Conservation (phyloP, 805 yeast species). For the Metschnikowia cubensis region DNA sequence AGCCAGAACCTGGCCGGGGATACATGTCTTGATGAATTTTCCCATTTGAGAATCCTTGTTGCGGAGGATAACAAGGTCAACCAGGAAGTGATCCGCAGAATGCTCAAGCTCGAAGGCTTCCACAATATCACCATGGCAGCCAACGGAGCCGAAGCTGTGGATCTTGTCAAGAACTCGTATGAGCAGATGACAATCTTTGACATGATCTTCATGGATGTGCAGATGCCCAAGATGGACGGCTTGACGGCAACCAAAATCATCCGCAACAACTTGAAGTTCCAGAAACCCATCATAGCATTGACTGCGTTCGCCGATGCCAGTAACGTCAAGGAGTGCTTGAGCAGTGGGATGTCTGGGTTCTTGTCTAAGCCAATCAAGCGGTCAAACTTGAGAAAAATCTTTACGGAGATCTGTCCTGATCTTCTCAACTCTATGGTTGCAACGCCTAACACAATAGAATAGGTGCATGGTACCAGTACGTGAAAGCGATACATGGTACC, state of each 20-base stretch:
- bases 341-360: slow-evolving; percentile 91
- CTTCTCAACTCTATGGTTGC: slow-evolving; percentile 30
- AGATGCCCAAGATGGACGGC: slow-evolving; percentile 95
- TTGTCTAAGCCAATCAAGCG: slow-evolving; percentile 84
- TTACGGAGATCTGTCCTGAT: slow-evolving; percentile 43
- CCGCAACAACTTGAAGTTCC: slow-evolving; percentile 55
- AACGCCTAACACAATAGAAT: slow-evolving; percentile 23
- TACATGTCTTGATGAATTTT: slow-evolving; percentile 23
- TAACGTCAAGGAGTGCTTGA: slow-evolving; percentile 78
- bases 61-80: slow-evolving; percentile 95
- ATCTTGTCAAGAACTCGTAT: slow-evolving; percentile 49
- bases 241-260: slow-evolving; percentile 74
- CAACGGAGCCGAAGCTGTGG: slow-evolving; percentile 89
- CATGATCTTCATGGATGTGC: slow-evolving; percentile 92
- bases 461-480: too few relatives aligned
- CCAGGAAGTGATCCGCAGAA: slow-evolving; percentile 87
- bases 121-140: slow-evolving; percentile 69
- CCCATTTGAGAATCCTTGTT: slow-evolving; percentile 57
- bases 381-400: slow-evolving; percentile 56
- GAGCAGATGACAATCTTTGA: slow-evolving; percentile 48
- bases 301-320: slow-evolving; percentile 95
- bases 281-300: slow-evolving; percentile 82
- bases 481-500: too few relatives aligned
- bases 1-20: slow-evolving; percentile 13
- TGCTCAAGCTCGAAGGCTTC: slow-evolving; percentile 83